These are phyloP conservation scores for Rhodotorula sphaerocarpa DNA, from an alignment of 768 basidiomycete genomes.

Conservation along the genomic window DNA sequence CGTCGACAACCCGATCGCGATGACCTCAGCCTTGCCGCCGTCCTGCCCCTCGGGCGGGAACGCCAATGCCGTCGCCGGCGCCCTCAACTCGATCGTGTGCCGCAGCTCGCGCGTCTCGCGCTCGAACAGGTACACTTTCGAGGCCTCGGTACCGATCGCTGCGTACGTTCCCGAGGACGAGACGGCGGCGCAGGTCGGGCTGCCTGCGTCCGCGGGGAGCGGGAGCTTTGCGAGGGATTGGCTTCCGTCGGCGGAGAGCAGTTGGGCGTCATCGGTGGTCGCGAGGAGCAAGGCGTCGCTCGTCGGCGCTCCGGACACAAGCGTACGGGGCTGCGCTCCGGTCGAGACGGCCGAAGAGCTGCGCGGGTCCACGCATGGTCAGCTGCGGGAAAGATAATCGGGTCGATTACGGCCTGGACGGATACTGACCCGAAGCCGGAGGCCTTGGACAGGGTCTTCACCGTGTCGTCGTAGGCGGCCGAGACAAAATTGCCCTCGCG, in stretches of 20 bases:
- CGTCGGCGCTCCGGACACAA: slow-evolving; percentile 5
- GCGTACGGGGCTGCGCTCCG: slow-evolving; percentile 13
- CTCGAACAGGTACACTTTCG: slow-evolving; percentile 62
- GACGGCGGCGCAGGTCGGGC: slow-evolving; percentile 47
- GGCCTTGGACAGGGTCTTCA: slow-evolving; percentile 13
- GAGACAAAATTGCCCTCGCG: slow-evolving; percentile 3
- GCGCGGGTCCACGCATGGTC: no score
- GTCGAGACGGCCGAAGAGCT: slow-evolving; percentile 14
- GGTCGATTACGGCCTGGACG: no score
- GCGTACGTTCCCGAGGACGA: slow-evolving; percentile 8
- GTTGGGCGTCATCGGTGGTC: slow-evolving; percentile 1
- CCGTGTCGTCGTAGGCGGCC: slow-evolving; percentile 24
- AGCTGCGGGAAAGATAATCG: no score
- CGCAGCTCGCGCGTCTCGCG: slow-evolving; percentile 58
- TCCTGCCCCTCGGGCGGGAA: slow-evolving; percentile 61
- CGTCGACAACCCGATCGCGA: slow-evolving; percentile 59
- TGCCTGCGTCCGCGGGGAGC: background rate
- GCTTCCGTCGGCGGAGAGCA: background rate
- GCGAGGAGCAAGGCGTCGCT: slow-evolving; percentile 47
- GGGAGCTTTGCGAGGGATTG: background rate
- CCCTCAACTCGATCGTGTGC: slow-evolving; percentile 54
- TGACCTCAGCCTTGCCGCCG: slow-evolving; percentile 45
- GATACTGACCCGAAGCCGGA: background rate
- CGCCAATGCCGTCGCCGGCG: slow-evolving; percentile 62
- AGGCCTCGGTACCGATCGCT: slow-evolving; percentile 50